A percentile compares a stretch with the other conserved stretches of the same genome.
Conservation (phyloP, 1,284 basidiomycete species). For the Trichosporon asahii region DNA sequence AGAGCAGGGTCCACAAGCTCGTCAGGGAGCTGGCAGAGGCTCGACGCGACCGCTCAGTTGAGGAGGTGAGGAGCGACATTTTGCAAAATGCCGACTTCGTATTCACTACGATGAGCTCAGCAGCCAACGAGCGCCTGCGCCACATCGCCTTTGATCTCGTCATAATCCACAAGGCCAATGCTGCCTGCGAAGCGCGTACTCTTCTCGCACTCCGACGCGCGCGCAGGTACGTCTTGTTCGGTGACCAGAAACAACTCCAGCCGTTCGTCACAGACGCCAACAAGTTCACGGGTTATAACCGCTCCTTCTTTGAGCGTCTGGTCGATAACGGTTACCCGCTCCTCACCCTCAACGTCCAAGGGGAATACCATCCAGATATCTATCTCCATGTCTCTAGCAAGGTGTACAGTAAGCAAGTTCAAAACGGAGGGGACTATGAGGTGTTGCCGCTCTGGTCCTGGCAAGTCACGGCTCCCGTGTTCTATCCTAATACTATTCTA, state of each 20-base stretch:
- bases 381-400: not conserved
- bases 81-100: not conserved
- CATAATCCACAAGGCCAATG: not conserved
- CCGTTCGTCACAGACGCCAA: not conserved
- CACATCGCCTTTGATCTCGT: not conserved
- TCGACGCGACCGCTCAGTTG: too few species aligned
- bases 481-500: not conserved
- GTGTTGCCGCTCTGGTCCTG: not conserved
- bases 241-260: not conserved
- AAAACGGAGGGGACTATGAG: not conserved
- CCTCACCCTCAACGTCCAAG: not conserved
- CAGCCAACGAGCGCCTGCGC: not conserved
- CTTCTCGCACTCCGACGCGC: not conserved
- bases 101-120: not conserved
- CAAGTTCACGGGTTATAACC: not conserved
- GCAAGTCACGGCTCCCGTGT: not conserved
- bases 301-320: not conserved
- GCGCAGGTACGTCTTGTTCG: not conserved
- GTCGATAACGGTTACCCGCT: not conserved
- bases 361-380: not conserved
- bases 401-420: not conserved
- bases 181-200: not conserved
- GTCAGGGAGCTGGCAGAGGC: too few species aligned
- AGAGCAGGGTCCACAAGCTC: too few species aligned
- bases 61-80: not conserved